phyloP scores from a whole-genome alignment of 2,329 filamentous ascomycete species.

The Aplosporella prunicola region DNA sequence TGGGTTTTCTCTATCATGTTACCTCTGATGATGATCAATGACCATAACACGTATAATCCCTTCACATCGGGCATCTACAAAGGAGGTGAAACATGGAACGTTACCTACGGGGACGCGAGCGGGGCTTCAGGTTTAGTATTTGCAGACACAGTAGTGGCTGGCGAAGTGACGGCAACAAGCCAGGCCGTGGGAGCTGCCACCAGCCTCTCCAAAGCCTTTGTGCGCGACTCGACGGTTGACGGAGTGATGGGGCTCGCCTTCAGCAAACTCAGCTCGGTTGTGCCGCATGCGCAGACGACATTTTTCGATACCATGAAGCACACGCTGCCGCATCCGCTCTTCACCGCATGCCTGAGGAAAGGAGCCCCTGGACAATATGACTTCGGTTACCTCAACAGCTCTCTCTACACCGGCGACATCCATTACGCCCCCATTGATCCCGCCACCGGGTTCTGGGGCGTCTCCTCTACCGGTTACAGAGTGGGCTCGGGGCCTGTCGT shows the following conservation, averaged over 20 bases:
- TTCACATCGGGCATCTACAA: constrained; percentile 37
- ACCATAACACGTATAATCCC: constrained; percentile 51
- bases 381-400: constrained; percentile 50
- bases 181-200: constrained; percentile 59
- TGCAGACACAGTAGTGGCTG: constrained; percentile 55
- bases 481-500: constrained; percentile 38
- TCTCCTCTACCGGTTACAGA: constrained; percentile 48
- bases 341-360: constrained; percentile 49
- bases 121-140: constrained; percentile 56
- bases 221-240: constrained; percentile 44
- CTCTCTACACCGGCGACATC: constrained; percentile 50
- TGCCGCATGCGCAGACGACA: constrained; percentile 41
- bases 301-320: constrained; percentile 51
- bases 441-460: constrained; percentile 54
- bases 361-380: constrained; percentile 42
- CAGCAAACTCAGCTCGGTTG: constrained; percentile 49
- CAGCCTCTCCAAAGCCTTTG: constrained; percentile 46
- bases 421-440: constrained; percentile 46
- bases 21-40: constrained; percentile 38
- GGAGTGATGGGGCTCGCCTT: constrained; percentile 55
- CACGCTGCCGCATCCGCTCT: constrained; percentile 43
- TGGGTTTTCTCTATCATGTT: constrained; percentile 60
- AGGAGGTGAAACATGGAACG: constrained; percentile 46
- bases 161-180: constrained; percentile 44
- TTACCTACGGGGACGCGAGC: constrained; percentile 57